Percentiles rank a stretch among this genome's conserved stretches.
Conservation (phyloP, 2,329 filamentous ascomycete genomes). For the Cadophora luteo-olivacea region DNA sequence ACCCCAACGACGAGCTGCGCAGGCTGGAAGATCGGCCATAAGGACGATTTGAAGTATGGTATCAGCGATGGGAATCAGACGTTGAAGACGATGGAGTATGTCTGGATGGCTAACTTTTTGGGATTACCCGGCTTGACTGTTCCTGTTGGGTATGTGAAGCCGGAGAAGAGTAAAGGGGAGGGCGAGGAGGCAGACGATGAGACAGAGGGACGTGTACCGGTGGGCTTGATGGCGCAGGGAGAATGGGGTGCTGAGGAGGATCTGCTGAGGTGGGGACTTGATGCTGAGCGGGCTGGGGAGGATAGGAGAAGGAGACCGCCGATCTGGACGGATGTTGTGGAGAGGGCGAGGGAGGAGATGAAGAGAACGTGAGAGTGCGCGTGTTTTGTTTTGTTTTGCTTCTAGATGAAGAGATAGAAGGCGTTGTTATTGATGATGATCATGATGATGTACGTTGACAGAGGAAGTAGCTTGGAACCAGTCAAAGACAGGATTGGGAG, state of each 20-base stretch:
- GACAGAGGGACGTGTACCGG: slow-evolving; percentile 61
- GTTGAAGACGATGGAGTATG: slow-evolving; percentile 81
- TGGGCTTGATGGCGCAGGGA: slow-evolving; percentile 67
- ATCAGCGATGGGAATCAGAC: slow-evolving; percentile 74
- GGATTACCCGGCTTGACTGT: slow-evolving; percentile 77
- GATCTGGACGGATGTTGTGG: slow-evolving; percentile 35
- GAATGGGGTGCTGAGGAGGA: slow-evolving; percentile 72
- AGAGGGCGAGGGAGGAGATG: slow-evolving; percentile 30
- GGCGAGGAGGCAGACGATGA: slow-evolving; percentile 28
- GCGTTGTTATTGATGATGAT: background rate
- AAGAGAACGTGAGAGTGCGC: slow-evolving; percentile 6
- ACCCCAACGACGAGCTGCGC: slow-evolving; percentile 77
- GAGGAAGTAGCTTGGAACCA: background rate
- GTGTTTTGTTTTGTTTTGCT: background rate
- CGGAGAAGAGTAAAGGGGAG: slow-evolving; percentile 28
- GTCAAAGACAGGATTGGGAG: background rate
- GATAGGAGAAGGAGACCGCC: slow-evolving; percentile 27
- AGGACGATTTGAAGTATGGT: slow-evolving; percentile 69
- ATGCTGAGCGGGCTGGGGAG: slow-evolving; percentile 52
- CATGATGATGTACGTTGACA: background rate
- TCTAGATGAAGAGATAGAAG: background rate
- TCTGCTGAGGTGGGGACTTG: slow-evolving; percentile 62
- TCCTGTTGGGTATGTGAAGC: slow-evolving; percentile 71
- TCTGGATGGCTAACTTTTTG: slow-evolving; percentile 81
- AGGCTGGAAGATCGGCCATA: slow-evolving; percentile 71